Base-by-base conservation (phyloP, 2,329 filamentous ascomycete species). In the Microdochium paspali region DNA sequence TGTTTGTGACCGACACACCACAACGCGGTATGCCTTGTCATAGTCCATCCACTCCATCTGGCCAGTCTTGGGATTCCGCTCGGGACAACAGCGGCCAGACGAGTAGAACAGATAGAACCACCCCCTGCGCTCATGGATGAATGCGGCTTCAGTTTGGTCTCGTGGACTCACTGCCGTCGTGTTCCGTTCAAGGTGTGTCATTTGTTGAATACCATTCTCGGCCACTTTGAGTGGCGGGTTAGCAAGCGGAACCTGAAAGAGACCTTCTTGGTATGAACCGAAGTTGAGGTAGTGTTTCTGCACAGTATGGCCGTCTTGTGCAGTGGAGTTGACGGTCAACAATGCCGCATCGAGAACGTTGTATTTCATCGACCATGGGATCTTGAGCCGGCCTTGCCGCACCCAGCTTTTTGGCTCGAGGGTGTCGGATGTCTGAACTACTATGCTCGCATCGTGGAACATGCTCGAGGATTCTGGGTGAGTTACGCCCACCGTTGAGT, bases 71-170 rank as follows among this genome's bases (percentile, higher is more conserved):
- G 35, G 35, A 12, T 5, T 18, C 3, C 9, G 35, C 35, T 18
- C 46, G 47, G 46, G 46, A 39, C 53, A 53, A 49, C 53, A 56
- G 10, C 52, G 54, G 15, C 54, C 53, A 9, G 54, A 56, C 15
- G 53, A 55, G 53, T 52, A 55, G 48, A 56, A 56, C 39, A 55
- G 26, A 43, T 55, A 56, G 46, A 53, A 54, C 47, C 48, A 56
- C 3, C 50, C 48, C 31, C 47, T 71, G 46, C 77, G 67, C 15
- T n/a, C 35, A 12, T 52, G 54, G 23, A 54, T 45, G 47, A 47
- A 54, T 2, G 28, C 35, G 1, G 50, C 54, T 49, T 56, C 54
- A 2, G 54, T 55, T 9, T 53, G 53, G 10, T 52, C 52, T 2
- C 58, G 50, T 3, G 15, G 32, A 18, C 57, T 61, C 13, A 59